Percentiles rank a stretch among this genome's conserved stretches.
Evolutionary conservation across 2,329 filamentous ascomycete genomes (phyloP).

Genomic region (Talaromyces amestolkiae): DNA sequence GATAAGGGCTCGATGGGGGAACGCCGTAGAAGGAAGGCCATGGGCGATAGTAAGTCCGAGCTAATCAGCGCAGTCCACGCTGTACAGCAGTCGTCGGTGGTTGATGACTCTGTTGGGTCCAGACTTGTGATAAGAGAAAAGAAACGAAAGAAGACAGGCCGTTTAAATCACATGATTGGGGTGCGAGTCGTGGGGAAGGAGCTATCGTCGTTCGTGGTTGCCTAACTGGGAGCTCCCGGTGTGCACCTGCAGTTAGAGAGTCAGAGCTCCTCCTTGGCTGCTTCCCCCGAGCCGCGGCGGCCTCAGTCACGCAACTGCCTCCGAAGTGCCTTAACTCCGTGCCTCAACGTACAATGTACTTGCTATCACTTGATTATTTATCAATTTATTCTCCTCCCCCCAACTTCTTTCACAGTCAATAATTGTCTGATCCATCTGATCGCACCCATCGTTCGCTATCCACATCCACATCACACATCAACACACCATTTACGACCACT

Average conservation of each 20-base stretch:
- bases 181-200: conserved; percentile 6
- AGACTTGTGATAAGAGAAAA: background rate
- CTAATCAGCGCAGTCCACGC: background rate
- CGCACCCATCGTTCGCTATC: background rate
- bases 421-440: background rate
- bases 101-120: background rate
- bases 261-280: background rate
- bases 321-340: background rate
- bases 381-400: background rate
- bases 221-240: conserved; percentile 15
- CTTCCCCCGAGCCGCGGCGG: conserved; percentile 7
- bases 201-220: conserved; percentile 2
- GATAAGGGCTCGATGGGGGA: background rate
- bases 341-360: conserved; percentile 1
- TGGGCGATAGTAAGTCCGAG: background rate
- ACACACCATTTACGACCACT: background rate
- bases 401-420: background rate
- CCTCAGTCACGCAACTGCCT: background rate
- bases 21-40: background rate
- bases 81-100: background rate
- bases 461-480: background rate
- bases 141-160: background rate
- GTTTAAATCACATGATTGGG: conserved; percentile 7
- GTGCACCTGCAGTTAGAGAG: background rate
- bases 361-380: background rate